Percentiles rank a stretch among this genome's conserved stretches.
These are phyloP conservation scores for Streptanthus diversifolius DNA, from an alignment of 345 rosid genomes.

Conservation along the genomic window DNA sequence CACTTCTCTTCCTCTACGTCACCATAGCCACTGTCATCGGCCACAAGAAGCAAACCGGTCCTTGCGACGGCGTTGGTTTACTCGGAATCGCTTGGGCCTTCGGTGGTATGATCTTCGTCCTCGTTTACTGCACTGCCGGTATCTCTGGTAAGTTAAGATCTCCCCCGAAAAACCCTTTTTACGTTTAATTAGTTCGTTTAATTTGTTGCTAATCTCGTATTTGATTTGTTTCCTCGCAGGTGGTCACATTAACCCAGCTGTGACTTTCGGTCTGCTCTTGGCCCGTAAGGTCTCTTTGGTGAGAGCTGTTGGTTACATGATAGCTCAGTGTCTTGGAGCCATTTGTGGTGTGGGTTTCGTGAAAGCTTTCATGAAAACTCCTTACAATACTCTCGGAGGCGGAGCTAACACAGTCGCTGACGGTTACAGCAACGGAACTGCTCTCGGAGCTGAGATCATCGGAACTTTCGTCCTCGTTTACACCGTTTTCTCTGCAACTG, in stretches of 20 bases:
- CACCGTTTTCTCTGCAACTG: constrained; percentile 93
- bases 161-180: fast-evolving
- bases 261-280: constrained; percentile 72
- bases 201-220: neutral
- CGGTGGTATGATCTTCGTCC: constrained; percentile 75
- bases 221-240: constrained; percentile 31
- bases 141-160: constrained; percentile 52
- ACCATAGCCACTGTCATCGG: constrained; percentile 84
- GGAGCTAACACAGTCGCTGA: constrained; percentile 57
- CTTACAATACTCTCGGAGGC: constrained; percentile 54
- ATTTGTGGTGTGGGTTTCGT: constrained; percentile 82
- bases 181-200: neutral
- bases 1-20: constrained; percentile 86
- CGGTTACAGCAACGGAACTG: constrained; percentile 56
- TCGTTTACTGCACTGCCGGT: constrained; percentile 69
- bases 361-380: constrained; percentile 62
- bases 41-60: constrained; percentile 51
- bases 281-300: constrained; percentile 79
- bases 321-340: constrained; percentile 80
- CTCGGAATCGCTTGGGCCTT: constrained; percentile 93
- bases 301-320: constrained; percentile 67
- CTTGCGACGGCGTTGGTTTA: constrained; percentile 83
- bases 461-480: constrained; percentile 87
- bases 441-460: constrained; percentile 80
- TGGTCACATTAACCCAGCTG: constrained; percentile 91